Percentiles rank a stretch among this genome's conserved stretches.
phyloP scores from a whole-genome alignment of 768 basidiomycete species.

The Clathrus columnatus region DNA sequence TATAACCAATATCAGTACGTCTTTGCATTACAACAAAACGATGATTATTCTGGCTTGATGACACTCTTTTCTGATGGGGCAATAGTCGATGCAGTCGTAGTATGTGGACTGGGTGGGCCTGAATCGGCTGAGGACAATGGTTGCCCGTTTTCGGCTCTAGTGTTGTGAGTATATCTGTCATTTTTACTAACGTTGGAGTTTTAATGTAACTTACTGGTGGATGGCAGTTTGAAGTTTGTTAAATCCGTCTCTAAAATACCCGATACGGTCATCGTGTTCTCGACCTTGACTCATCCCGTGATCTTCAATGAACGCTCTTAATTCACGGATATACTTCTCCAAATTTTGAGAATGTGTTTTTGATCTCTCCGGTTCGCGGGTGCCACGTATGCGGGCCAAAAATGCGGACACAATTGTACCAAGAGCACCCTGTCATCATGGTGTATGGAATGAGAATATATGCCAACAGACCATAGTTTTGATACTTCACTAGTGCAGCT shows the following conservation, averaged over 20 bases:
- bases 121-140: too few relatives aligned
- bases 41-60: too few relatives aligned
- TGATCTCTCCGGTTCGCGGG: conserved; percentile 63
- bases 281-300: conserved; percentile 25
- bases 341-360: conserved; percentile 47
- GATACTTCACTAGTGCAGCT: neutral
- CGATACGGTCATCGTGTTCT: neutral
- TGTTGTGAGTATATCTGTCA: too few relatives aligned
- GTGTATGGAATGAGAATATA: neutral
- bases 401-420: conserved; percentile 64
- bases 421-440: conserved; percentile 51
- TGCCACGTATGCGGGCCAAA: conserved; percentile 59
- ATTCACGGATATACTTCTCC: conserved; percentile 59
- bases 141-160: too few relatives aligned
- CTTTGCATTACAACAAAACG: too few relatives aligned
- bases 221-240: conserved; percentile 1
- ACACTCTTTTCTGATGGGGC: too few relatives aligned
- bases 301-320: conserved; percentile 49
- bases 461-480: neutral
- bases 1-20: too few relatives aligned
- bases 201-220: conserved; percentile 4
- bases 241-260: neutral
- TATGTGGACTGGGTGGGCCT: too few relatives aligned
- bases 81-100: too few relatives aligned
- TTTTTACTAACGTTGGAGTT: too few relatives aligned